These are phyloP conservation scores for Ogataea thermomethanolica DNA, from an alignment of 805 yeast species.

Conservation along the genomic window DNA sequence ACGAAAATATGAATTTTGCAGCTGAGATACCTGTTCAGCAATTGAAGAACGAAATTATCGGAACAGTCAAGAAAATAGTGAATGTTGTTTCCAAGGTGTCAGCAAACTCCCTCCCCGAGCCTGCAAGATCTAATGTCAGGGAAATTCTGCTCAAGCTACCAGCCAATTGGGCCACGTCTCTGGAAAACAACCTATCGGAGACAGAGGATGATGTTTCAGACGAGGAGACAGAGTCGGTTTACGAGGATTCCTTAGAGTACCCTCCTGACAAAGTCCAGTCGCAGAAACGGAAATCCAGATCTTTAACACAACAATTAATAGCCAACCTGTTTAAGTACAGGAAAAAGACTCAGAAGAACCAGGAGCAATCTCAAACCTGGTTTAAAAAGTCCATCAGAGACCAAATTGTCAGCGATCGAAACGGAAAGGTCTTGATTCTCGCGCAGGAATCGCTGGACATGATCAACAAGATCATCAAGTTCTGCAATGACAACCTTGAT, in stretches of 20 bases:
- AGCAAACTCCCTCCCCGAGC: conserved; percentile 70
- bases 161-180: conserved; percentile 53
- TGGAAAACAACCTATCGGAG: conserved; percentile 26
- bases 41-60: conserved; percentile 77
- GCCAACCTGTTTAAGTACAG: conserved; percentile 30
- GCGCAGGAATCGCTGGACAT: conserved; percentile 89
- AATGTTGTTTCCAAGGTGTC: conserved; percentile 82
- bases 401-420: conserved; percentile 39
- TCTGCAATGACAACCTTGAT: conserved; percentile 79
- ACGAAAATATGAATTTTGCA: conserved; percentile 5
- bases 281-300: conserved; percentile 12
- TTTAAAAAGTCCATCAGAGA: conserved; percentile 27
- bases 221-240: conserved; percentile 22
- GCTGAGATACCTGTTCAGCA: conserved; percentile 34
- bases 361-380: conserved; percentile 18
- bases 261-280: conserved; percentile 5
- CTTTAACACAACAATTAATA: conserved; percentile 27
- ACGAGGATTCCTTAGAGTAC: conserved; percentile 21
- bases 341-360: conserved; percentile 1
- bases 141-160: conserved; percentile 77
- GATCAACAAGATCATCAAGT: conserved; percentile 76
- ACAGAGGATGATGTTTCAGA: conserved; percentile 15
- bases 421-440: conserved; percentile 71
- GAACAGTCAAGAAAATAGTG: conserved; percentile 86
- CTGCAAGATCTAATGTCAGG: conserved; percentile 76